Conservation (phyloP, 2,329 filamentous ascomycete species). For the Beauveria asiatica region DNA sequence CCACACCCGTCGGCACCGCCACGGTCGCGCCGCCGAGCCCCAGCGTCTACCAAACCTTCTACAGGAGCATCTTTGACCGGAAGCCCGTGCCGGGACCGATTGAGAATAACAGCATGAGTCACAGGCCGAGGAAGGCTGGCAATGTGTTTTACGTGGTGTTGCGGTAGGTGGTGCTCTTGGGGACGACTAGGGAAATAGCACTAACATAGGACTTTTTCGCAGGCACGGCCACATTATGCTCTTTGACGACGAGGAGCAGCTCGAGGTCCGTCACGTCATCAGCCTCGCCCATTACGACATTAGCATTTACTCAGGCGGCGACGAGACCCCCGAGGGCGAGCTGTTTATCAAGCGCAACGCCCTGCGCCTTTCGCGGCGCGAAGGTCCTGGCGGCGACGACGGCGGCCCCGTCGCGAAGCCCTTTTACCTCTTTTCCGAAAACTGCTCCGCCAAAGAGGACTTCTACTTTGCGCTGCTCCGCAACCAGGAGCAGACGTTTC, state of each 20-base stretch:
- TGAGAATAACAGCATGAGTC: slow-evolving; percentile 39
- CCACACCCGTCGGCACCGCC: slow-evolving; percentile 66
- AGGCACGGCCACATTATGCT: slow-evolving; percentile 95
- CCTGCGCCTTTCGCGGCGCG: slow-evolving; percentile 65
- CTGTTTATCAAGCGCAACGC: slow-evolving; percentile 94
- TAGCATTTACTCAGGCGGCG: slow-evolving; percentile 73
- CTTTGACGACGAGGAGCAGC: slow-evolving; percentile 89
- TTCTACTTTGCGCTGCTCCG: slow-evolving; percentile 91
- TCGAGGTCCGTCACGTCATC: slow-evolving; percentile 93
- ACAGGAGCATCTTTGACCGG: slow-evolving; percentile 87
- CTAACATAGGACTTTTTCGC: background rate
- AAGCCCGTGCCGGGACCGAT: slow-evolving; percentile 43
- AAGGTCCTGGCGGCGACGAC: slow-evolving; percentile 42
- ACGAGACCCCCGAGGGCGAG: slow-evolving; percentile 77
- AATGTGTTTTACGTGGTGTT: slow-evolving; percentile 93
- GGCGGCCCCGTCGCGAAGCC: slow-evolving; percentile 60
- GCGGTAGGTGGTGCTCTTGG: slow-evolving; percentile 42
- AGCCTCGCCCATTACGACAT: slow-evolving; percentile 83
- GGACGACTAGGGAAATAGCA: too few relatives aligned
- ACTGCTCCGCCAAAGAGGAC: slow-evolving; percentile 93
- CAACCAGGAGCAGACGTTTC: slow-evolving; percentile 64
- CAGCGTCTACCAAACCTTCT: slow-evolving; percentile 98
- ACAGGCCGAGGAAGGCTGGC: slow-evolving; percentile 56
- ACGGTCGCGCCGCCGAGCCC: slow-evolving; percentile 73
- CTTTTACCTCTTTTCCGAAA: slow-evolving; percentile 91